phyloP scores from a whole-genome alignment of 1,284 basidiomycete genomes.

The Cutaneotrichosporon sp. region DNA sequence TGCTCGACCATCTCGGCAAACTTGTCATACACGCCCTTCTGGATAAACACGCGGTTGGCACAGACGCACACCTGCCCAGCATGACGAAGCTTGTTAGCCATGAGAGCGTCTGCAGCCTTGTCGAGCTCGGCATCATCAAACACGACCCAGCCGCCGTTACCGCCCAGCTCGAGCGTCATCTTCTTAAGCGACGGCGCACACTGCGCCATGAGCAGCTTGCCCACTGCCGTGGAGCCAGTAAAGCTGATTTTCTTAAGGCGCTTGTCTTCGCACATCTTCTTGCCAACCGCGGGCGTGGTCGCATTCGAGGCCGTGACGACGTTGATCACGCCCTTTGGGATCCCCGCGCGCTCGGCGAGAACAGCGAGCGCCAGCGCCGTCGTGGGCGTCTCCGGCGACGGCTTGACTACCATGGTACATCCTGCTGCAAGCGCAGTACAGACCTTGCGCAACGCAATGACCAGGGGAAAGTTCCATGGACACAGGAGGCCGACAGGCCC shows the following conservation, averaged over 20 bases:
- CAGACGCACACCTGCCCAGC: conserved; percentile 69
- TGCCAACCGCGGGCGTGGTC: conserved; percentile 35
- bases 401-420: conserved; percentile 51
- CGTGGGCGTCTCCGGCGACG: conserved; percentile 80
- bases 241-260: conserved; percentile 69
- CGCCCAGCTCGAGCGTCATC: conserved; percentile 46
- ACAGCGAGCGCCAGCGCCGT: conserved; percentile 63
- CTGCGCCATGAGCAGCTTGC: conserved; percentile 21
- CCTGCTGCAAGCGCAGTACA: conserved; percentile 73
- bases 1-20: conserved; percentile 26
- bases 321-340: conserved; percentile 85
- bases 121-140: conserved; percentile 46
- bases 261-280: conserved; percentile 29
- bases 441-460: conserved; percentile 68
- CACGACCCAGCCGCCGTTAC: conserved; percentile 43
- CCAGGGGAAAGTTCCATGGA: conserved; percentile 75
- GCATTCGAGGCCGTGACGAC: conserved; percentile 67
- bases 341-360: conserved; percentile 51
- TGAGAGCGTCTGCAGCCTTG: conserved; percentile 49
- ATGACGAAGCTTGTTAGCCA: conserved; percentile 79
- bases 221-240: conserved; percentile 67
- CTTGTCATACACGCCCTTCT: conserved; percentile 46
- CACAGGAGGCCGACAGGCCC: conserved; percentile 51
- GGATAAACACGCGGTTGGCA: conserved; percentile 73
- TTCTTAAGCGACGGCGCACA: conserved; percentile 46